Percentiles rank a stretch among this genome's conserved stretches.
Conservation (phyloP, 2,329 filamentous ascomycete genomes). For the Claviceps maximensis region DNA sequence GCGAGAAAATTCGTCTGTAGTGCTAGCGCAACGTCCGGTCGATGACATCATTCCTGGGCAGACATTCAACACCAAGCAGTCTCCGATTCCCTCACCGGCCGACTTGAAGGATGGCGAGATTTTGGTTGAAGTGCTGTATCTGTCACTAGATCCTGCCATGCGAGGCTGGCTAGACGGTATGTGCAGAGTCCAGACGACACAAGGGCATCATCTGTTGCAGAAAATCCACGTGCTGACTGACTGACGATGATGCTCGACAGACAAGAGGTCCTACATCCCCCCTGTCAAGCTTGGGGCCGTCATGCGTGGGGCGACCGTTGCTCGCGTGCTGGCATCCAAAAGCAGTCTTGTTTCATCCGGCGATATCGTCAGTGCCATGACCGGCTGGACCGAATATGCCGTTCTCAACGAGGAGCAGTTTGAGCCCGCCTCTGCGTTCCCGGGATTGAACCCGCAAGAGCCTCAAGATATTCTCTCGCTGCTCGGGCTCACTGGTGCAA, state of each 20-base stretch:
- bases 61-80: constrained; percentile 45
- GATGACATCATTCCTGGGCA: constrained; percentile 47
- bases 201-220: neutral
- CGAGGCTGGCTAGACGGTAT: constrained; percentile 53
- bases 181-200: constrained; percentile 6
- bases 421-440: constrained; percentile 26
- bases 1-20: constrained; percentile 34
- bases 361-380: constrained; percentile 38
- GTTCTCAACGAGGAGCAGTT: constrained; percentile 41
- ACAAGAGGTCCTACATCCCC: constrained; percentile 46
- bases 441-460: constrained; percentile 20
- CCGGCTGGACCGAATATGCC: constrained; percentile 56
- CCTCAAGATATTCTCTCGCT: constrained; percentile 49
- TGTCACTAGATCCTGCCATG: constrained; percentile 66
- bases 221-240: neutral
- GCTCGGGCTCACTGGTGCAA: constrained; percentile 55
- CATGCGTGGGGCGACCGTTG: constrained; percentile 53
- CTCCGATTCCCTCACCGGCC: constrained; percentile 34
- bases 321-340: constrained; percentile 49
- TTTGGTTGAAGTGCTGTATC: constrained; percentile 46
- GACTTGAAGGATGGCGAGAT: constrained; percentile 52
- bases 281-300: constrained; percentile 54
- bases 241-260: constrained; percentile 15
- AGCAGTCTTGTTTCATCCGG: constrained; percentile 40
- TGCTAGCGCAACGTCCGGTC: constrained; percentile 51